phyloP scores from a whole-genome alignment of 1,139 yeast species.

The Arxiozyma heterogenica region DNA sequence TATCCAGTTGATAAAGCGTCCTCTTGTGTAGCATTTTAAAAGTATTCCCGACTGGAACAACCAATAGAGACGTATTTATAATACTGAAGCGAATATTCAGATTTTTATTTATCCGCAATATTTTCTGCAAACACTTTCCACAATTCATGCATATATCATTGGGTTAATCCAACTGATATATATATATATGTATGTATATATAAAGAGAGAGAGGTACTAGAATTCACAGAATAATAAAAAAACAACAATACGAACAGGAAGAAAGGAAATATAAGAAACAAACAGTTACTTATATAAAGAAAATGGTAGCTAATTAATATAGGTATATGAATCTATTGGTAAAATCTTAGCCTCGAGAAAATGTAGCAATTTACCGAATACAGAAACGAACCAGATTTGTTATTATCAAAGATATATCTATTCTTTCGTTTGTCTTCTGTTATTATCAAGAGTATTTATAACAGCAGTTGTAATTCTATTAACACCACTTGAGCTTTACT shows the following conservation, averaged over 20 bases:
- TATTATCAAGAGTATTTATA: too few species aligned
- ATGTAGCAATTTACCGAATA: background rate
- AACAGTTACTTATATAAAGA: background rate
- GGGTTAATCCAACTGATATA: background rate
- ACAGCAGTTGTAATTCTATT: background rate
- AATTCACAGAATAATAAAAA: background rate
- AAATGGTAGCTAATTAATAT: background rate
- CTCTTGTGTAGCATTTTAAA: background rate
- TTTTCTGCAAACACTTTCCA: background rate
- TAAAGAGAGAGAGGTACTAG: too few species aligned
- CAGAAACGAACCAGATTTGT: background rate
- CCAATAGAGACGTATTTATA: background rate
- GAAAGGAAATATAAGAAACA: background rate
- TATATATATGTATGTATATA: too few species aligned
- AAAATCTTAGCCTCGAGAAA: background rate
- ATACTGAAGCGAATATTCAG: background rate
- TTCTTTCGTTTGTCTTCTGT: background rate
- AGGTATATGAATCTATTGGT: background rate
- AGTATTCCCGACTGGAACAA: background rate
- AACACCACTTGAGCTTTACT: background rate
- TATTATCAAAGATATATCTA: background rate
- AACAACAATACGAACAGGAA: too few species aligned
- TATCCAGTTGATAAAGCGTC: background rate
- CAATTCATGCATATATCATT: conserved; percentile 1
- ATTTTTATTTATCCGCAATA: background rate